These are phyloP conservation scores for Paraconiothyrium brasiliense DNA, from an alignment of 2,329 filamentous ascomycete genomes.

Conservation along the genomic window DNA sequence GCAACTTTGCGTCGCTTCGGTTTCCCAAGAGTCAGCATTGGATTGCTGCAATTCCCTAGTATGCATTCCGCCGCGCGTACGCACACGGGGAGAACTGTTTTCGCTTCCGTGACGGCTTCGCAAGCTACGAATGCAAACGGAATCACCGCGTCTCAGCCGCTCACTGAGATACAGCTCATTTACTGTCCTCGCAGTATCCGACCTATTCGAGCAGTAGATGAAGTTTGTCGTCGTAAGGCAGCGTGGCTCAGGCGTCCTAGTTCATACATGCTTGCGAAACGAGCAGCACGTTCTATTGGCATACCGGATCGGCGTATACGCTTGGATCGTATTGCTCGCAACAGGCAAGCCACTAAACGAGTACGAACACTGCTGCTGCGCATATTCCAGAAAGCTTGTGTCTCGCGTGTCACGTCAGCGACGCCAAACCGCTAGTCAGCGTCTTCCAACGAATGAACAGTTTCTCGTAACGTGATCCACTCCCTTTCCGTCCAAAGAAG, in stretches of 20 bases:
- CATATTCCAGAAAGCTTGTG: conserved; percentile 23
- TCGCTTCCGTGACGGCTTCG: conserved; percentile 12
- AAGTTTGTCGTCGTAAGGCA: conserved; percentile 37
- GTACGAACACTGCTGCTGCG: conserved; percentile 8
- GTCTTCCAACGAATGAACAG: conserved; percentile 1
- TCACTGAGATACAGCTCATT: background rate
- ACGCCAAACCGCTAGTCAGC: conserved; percentile 9
- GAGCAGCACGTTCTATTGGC: conserved; percentile 13
- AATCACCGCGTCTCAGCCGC: conserved; percentile 1
- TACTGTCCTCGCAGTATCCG: background rate
- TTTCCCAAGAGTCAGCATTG: background rate
- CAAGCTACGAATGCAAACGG: background rate
- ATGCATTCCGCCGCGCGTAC: conserved; percentile 1
- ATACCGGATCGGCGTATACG: conserved; percentile 6
- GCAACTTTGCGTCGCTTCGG: background rate
- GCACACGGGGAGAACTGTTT: conserved; percentile 11
- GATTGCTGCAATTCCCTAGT: conserved; percentile 6
- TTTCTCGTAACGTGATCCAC: background rate
- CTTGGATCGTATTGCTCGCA: conserved; percentile 14
- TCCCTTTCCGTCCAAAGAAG: background rate
- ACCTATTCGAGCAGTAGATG: conserved; percentile 15
- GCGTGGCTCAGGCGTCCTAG: conserved; percentile 38
- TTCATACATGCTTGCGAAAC: conserved; percentile 38
- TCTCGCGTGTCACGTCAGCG: conserved; percentile 26
- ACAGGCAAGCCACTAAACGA: conserved; percentile 20